Conservation (phyloP, 2,329 filamentous ascomycete species). For the Penicillium sp. region DNA sequence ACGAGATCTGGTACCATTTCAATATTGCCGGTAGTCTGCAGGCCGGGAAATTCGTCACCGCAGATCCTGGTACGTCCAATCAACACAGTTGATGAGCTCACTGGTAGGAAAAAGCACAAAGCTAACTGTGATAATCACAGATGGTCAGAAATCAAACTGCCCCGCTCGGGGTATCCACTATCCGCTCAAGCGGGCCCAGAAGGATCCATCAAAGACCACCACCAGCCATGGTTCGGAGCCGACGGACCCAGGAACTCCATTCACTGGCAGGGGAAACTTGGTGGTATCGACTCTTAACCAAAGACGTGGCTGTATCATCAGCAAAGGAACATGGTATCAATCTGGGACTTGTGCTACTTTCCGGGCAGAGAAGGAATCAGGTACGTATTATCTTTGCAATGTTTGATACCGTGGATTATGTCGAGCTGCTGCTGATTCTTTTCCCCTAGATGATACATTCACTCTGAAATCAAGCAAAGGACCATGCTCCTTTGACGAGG, state of each 20-base stretch:
- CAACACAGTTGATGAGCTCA: not conserved
- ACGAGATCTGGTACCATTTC: constrained; percentile 65
- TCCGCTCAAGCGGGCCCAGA: constrained; percentile 55
- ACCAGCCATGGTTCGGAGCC: constrained; percentile 31
- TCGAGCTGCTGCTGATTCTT: not conserved
- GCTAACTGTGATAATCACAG: constrained; percentile 23
- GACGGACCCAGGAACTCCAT: constrained; percentile 41
- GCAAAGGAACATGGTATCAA: constrained; percentile 66
- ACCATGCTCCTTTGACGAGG: constrained; percentile 56
- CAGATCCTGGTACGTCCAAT: constrained; percentile 33
- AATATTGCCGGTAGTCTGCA: constrained; percentile 54
- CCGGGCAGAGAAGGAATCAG: constrained; percentile 26
- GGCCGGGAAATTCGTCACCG: constrained; percentile 35
- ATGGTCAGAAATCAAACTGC: constrained; percentile 64
- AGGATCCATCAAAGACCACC: constrained; percentile 39
- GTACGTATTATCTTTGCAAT: constrained; percentile 19
- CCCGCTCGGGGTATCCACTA: constrained; percentile 64
- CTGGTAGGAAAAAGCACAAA: not conserved
- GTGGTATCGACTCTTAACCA: constrained; percentile 49
- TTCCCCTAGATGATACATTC: constrained; percentile 39
- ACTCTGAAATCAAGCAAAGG: constrained; percentile 61
- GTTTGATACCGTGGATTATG: not conserved
- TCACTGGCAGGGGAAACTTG: constrained; percentile 61
- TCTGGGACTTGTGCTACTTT: constrained; percentile 67
- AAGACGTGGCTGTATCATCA: constrained; percentile 64